These are phyloP conservation scores for Lasiosphaeris hirsuta DNA, from an alignment of 495 filamentous ascomycete species.

Conservation along the genomic window DNA sequence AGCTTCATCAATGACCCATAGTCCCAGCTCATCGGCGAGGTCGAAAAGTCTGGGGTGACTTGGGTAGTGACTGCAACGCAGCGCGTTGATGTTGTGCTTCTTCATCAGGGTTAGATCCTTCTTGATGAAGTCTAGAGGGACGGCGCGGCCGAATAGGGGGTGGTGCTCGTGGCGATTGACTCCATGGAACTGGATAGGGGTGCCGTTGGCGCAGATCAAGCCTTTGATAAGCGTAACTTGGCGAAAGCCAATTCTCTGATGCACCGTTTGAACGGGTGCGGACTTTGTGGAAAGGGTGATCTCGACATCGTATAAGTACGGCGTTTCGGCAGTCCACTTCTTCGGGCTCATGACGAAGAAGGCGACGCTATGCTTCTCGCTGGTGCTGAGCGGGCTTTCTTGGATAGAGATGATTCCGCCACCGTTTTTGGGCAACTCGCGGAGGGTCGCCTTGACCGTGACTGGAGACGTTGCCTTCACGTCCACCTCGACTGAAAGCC, in stretches of 20 bases:
- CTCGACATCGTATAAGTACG: slow-evolving; percentile 52
- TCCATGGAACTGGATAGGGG: slow-evolving; percentile 53
- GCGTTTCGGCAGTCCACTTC: slow-evolving; percentile 68
- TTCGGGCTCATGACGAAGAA: slow-evolving; percentile 44
- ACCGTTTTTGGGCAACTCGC: slow-evolving; percentile 25
- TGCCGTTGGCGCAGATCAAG: slow-evolving; percentile 57
- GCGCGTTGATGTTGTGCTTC: slow-evolving; percentile 61
- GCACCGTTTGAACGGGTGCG: neutral
- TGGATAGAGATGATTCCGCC: slow-evolving; percentile 15
- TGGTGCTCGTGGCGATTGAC: slow-evolving; percentile 67
- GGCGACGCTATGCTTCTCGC: slow-evolving; percentile 28
- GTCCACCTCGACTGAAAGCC: slow-evolving; percentile 45
- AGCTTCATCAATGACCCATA: slow-evolving; percentile 70
- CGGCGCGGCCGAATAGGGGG: slow-evolving; percentile 54
- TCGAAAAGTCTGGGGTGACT: slow-evolving; percentile 55
- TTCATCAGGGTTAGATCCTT: slow-evolving; percentile 65
- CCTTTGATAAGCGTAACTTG: slow-evolving; percentile 56
- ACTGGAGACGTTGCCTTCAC: slow-evolving; percentile 28
- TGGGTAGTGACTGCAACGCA: slow-evolving; percentile 62
- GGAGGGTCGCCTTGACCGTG: slow-evolving; percentile 35
- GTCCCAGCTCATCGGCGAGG: slow-evolving; percentile 63
- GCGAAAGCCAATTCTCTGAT: slow-evolving; percentile 52
- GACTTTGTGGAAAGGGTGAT: slow-evolving; percentile 26
- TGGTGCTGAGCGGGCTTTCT: slow-evolving; percentile 3
- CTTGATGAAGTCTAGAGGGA: slow-evolving; percentile 54